These are phyloP conservation scores for Pseudogymnoascus sp. DNA, from an alignment of 2,329 filamentous ascomycete species.

Conservation along the genomic window DNA sequence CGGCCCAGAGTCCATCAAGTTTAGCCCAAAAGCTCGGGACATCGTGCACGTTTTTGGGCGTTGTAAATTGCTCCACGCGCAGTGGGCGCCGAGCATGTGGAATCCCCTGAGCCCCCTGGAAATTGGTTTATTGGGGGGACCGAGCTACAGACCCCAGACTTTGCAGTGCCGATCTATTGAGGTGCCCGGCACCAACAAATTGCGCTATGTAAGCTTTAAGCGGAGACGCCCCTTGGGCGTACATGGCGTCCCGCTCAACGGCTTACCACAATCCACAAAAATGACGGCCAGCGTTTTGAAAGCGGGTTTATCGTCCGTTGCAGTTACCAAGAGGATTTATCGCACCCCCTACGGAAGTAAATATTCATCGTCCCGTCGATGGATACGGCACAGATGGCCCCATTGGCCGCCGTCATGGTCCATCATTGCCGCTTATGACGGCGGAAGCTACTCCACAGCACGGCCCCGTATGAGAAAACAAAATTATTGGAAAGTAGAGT, in stretches of 20 bases:
- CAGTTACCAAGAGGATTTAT: background rate
- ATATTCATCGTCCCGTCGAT: background rate
- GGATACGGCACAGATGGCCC: background rate
- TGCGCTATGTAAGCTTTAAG: background rate
- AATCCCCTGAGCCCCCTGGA: background rate
- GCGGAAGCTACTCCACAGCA: background rate
- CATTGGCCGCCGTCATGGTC: background rate
- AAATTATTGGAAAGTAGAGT: background rate
- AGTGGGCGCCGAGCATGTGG: background rate
- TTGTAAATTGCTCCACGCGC: background rate
- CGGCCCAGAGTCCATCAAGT: background rate
- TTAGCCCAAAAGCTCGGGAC: background rate
- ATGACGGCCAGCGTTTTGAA: background rate
- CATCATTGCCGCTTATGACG: background rate
- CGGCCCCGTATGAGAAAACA: background rate
- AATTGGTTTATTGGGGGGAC: background rate
- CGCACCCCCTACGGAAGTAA: background rate
- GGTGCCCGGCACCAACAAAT: background rate
- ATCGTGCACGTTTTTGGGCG: background rate
- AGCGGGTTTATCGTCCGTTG: background rate
- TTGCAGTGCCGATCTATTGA: background rate
- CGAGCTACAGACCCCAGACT: background rate
- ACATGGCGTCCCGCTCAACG: background rate
- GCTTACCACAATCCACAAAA: background rate
- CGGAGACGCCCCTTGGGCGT: background rate